phyloP scores from a whole-genome alignment of 2,329 filamentous ascomycete genomes.

The Scortechinia acanthostroma region DNA sequence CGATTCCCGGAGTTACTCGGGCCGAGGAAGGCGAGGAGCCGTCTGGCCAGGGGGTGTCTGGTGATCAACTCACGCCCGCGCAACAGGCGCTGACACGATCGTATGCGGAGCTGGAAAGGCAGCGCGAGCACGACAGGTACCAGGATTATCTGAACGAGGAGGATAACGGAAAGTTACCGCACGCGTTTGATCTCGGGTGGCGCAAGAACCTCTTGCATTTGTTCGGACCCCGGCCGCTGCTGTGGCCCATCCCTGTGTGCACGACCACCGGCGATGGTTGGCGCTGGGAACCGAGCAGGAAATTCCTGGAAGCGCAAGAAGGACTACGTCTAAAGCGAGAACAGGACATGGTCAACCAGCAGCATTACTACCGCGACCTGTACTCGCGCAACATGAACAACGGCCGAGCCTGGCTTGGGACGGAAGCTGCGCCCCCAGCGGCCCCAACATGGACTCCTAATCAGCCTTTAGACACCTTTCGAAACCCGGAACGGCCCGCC shows the following conservation, averaged over 20 bases:
- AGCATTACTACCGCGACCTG: constrained; percentile 20
- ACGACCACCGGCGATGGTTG: constrained; percentile 90
- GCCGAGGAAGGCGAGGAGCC: constrained; percentile 72
- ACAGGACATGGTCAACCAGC: constrained; percentile 15
- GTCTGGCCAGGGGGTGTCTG: constrained; percentile 13
- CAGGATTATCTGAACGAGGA: constrained; percentile 80
- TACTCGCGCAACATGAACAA: constrained; percentile 22
- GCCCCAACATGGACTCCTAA: too few relatives aligned
- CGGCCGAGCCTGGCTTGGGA: constrained; percentile 6
- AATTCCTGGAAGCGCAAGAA: constrained; percentile 70
- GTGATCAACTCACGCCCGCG: constrained; percentile 24
- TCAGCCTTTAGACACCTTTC: too few relatives aligned
- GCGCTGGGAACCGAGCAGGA: constrained; percentile 79
- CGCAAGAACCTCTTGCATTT: constrained; percentile 73
- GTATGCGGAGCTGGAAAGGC: constrained; percentile 46
- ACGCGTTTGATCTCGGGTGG: constrained; percentile 87
- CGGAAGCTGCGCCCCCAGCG: constrained; percentile 1
- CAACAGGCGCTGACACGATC: constrained; percentile 29
- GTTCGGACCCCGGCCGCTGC: constrained; percentile 64
- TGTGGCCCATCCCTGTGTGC: constrained; percentile 76
- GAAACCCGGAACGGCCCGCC: constrained; percentile 18
- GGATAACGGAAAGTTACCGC: constrained; percentile 79
- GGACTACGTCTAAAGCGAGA: constrained; percentile 47
- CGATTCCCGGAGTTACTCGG: constrained; percentile 70
- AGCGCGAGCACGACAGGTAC: constrained; percentile 45